phyloP scores from a whole-genome alignment of 331 rosid genomes.

The Prunus yedoensis region DNA sequence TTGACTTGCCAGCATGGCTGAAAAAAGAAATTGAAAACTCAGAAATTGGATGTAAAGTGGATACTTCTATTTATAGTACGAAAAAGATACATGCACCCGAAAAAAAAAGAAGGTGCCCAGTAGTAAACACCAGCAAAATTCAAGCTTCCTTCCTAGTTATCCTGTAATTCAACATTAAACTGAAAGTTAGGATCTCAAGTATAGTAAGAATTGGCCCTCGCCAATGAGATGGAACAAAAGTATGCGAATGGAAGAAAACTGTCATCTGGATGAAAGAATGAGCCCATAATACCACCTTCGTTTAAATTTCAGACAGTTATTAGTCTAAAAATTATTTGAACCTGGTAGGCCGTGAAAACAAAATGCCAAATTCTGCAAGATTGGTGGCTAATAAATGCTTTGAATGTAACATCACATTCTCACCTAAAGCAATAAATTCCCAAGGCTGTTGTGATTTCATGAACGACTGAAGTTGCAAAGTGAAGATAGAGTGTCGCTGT shows the following conservation, averaged over 20 bases:
- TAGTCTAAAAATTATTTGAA: neutral
- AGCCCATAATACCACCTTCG: neutral
- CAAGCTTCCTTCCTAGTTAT: conserved; percentile 88
- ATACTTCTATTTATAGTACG: neutral
- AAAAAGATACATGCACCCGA: neutral
- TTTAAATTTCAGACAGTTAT: neutral
- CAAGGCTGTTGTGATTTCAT: conserved; percentile 75
- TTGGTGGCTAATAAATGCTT: neutral
- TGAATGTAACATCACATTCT: conserved; percentile 14
- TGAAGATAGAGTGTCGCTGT: conserved; percentile 78
- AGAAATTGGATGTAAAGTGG: neutral
- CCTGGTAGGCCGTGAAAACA: neutral
- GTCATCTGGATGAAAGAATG: neutral
- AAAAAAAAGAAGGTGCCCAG: conserved; percentile 24
- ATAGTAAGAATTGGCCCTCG: neutral
- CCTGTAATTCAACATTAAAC: conserved; percentile 44
- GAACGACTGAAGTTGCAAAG: conserved; percentile 78
- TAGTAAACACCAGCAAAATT: conserved; percentile 30
- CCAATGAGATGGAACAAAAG: neutral
- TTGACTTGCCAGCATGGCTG: conserved; percentile 30
- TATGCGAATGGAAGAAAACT: neutral
- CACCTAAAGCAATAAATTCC: conserved; percentile 96
- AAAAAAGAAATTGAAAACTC: neutral
- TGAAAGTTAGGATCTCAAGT: neutral
- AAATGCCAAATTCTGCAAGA: neutral